These are phyloP conservation scores for Penicillium oxalicum DNA, from an alignment of 2,329 filamentous ascomycete species.

Conservation along the genomic window DNA sequence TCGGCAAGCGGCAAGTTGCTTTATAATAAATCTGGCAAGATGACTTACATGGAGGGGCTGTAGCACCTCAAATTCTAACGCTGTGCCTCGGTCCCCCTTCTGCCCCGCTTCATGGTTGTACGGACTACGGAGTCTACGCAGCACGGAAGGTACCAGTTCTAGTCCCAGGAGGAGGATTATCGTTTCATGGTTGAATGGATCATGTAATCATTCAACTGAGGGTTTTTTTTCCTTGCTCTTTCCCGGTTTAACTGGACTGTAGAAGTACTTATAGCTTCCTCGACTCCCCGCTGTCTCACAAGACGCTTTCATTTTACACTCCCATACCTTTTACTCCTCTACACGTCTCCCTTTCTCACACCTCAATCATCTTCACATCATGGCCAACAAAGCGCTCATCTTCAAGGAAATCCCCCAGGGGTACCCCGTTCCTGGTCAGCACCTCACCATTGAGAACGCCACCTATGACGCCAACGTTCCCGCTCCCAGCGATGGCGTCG, in stretches of 20 bases:
- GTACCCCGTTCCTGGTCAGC: conserved; percentile 62
- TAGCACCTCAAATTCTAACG: neutral
- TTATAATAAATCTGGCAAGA: conserved; percentile 14
- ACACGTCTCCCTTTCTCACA: neutral
- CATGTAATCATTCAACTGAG: too few species aligned
- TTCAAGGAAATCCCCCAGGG: conserved; percentile 65
- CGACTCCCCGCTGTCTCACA: too few species aligned
- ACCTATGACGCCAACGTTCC: conserved; percentile 56
- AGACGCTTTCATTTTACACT: too few species aligned
- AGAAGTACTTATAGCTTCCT: conserved; percentile 1
- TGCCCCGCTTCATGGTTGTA: conserved; percentile 18
- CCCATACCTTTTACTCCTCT: too few species aligned
- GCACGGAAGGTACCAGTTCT: too few species aligned
- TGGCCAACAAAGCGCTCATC: conserved; percentile 65
- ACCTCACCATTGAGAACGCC: conserved; percentile 62
- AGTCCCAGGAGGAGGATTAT: too few species aligned
- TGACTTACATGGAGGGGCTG: neutral
- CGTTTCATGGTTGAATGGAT: too few species aligned
- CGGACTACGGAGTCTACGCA: neutral
- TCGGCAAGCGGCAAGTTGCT: conserved; percentile 12
- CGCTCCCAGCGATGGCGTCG: conserved; percentile 60
- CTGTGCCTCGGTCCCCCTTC: conserved; percentile 14
- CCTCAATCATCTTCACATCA: conserved; percentile 13
- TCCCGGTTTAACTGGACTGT: conserved; percentile 1
- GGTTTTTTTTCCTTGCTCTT: too few species aligned